Conservation (phyloP, 192 early-diverging fungal species). For the Paraglomus occultum region DNA sequence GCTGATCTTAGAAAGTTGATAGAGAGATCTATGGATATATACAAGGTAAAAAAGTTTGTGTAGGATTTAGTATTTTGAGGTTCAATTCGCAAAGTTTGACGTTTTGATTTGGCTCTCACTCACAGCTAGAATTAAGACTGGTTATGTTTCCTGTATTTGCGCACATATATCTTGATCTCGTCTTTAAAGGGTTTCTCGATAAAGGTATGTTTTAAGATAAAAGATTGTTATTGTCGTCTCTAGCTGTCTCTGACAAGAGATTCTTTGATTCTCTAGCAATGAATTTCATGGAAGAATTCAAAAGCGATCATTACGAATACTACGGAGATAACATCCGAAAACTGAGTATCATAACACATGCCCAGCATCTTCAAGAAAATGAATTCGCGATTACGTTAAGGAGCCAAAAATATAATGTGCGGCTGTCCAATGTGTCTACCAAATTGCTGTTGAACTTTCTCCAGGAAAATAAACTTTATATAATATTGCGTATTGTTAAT, state of each 20-base stretch:
- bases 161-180: conserved; percentile 86
- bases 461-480: conserved; percentile 88
- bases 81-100: not conserved
- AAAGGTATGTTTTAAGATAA: conserved; percentile 44
- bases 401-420: conserved; percentile 79
- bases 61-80: not conserved
- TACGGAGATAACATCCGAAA: conserved; percentile 72
- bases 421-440: conserved; percentile 83
- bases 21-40: conserved; percentile 91
- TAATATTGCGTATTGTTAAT: conserved; percentile 88
- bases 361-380: conserved; percentile 78
- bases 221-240: too few relatives aligned
- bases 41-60: conserved; percentile 59
- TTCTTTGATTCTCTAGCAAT: conserved; percentile 47
- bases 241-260: not conserved
- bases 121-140: conserved; percentile 51
- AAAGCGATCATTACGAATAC: conserved; percentile 70
- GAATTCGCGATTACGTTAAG: conserved; percentile 78
- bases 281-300: conserved; percentile 74
- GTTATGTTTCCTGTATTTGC: conserved; percentile 91
- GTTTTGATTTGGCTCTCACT: not conserved
- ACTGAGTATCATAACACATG: conserved; percentile 65
- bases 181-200: conserved; percentile 49
- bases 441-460: conserved; percentile 89
- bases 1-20: conserved; percentile 79